Percentiles rank a stretch among this genome's conserved stretches.
Evolutionary conservation across 768 basidiomycete species (phyloP).

Genomic region (Mycena chlorophos): DNA sequence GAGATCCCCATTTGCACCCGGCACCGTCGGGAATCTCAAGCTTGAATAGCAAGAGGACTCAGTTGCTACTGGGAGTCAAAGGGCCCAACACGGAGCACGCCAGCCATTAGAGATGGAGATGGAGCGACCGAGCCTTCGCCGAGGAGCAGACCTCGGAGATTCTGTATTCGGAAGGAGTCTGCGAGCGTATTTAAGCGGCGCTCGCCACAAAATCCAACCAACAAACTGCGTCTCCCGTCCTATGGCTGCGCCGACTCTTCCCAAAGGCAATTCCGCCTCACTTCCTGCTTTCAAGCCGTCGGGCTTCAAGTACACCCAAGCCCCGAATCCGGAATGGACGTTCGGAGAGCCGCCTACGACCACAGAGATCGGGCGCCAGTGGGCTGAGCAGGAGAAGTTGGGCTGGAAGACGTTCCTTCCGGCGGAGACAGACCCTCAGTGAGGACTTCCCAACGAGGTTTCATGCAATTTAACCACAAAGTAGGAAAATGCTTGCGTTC

Average conservation of each 20-base stretch:
- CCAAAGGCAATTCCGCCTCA: not conserved
- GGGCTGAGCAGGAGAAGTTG: slow-evolving; percentile 45
- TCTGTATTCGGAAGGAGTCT: no score
- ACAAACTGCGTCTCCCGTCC: no score
- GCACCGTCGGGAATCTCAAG: no score
- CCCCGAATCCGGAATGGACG: slow-evolving; percentile 42
- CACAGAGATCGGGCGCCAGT: slow-evolving; percentile 37
- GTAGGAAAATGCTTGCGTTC: slow-evolving; percentile 43
- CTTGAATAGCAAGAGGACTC: no score
- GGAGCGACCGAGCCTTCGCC: no score
- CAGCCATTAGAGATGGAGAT: no score
- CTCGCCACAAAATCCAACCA: no score
- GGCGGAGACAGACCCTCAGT: slow-evolving; percentile 36
- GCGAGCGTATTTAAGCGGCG: no score
- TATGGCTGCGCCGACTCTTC: not conserved
- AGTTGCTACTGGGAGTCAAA: no score
- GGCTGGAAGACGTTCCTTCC: slow-evolving; percentile 42
- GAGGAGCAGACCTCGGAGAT: no score
- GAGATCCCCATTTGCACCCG: no score
- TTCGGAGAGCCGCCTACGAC: slow-evolving; percentile 36
- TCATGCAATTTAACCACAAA: not conserved
- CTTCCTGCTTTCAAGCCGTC: slow-evolving; percentile 17
- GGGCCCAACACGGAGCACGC: no score
- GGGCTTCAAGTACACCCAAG: slow-evolving; percentile 31
- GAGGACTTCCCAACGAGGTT: slow-evolving; percentile 3